phyloP scores from a whole-genome alignment of 78 protist species.

The Protostelium mycophagum region DNA sequence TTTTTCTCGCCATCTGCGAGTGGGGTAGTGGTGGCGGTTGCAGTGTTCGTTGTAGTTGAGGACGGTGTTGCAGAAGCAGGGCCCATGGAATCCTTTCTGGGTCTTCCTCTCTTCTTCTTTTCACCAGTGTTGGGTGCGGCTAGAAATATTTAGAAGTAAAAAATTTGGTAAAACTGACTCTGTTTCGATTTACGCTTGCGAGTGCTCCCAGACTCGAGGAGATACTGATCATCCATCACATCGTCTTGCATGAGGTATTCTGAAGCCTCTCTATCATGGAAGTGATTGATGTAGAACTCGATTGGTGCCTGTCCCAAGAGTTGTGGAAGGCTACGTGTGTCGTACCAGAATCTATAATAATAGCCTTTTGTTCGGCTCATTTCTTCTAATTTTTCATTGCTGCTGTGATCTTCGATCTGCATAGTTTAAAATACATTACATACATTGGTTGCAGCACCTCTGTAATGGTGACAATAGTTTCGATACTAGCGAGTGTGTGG shows the following conservation, averaged over 20 bases:
- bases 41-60: background rate
- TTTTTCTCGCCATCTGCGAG: background rate
- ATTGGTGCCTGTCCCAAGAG: background rate
- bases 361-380: background rate
- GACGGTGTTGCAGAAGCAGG: background rate
- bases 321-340: background rate
- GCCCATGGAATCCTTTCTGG: background rate
- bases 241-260: background rate
- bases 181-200: too few species aligned
- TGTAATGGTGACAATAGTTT: background rate
- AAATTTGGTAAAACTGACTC: too few species aligned
- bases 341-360: background rate
- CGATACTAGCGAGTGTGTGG: background rate
- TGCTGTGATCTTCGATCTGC: background rate
- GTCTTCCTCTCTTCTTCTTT: background rate
- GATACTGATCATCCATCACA: background rate
- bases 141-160: background rate
- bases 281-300: background rate
- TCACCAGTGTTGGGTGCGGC: background rate
- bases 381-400: background rate
- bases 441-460: background rate
- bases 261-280: background rate
- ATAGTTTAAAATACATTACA: background rate
- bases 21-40: background rate
- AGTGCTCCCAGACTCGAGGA: background rate